Evolutionary conservation across 2,329 filamentous ascomycete species (phyloP).

Genomic region (Sporothrix dimorphospora): DNA sequence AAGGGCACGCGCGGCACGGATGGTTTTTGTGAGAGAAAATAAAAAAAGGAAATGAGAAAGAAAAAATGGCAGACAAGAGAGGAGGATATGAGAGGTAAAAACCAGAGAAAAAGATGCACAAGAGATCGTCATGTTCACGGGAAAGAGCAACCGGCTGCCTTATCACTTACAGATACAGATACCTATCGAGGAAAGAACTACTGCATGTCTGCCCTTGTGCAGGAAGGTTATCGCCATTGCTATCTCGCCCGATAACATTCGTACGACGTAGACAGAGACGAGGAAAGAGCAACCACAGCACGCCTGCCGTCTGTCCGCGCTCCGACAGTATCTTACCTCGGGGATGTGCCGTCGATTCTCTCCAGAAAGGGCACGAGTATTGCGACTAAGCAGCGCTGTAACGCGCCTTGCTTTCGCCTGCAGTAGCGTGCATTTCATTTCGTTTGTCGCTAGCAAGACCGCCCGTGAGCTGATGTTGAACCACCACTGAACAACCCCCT

Average conservation of each 20-base stretch:
- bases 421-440: conserved; percentile 25
- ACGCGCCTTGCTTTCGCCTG: conserved; percentile 7
- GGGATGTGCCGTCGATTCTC: conserved; percentile 7
- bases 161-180: conserved; percentile 2
- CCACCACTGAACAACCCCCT: not conserved
- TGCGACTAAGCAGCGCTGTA: conserved; percentile 3
- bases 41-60: conserved; percentile 6
- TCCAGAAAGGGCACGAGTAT: not conserved
- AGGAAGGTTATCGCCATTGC: not conserved
- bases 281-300: not conserved
- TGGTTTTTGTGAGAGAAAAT: not conserved
- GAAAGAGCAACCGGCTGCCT: not conserved
- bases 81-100: not conserved
- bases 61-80: not conserved
- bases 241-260: not conserved
- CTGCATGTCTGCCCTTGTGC: not conserved
- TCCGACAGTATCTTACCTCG: not conserved
- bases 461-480: not conserved
- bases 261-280: not conserved
- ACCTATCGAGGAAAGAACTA: not conserved
- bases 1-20: not conserved
- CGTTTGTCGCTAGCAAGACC: not conserved
- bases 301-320: not conserved
- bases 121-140: not conserved
- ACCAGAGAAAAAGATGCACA: not conserved